These are phyloP conservation scores for Tanozyma kutaoensis DNA, from an alignment of 805 yeast species.

Conservation along the genomic window DNA sequence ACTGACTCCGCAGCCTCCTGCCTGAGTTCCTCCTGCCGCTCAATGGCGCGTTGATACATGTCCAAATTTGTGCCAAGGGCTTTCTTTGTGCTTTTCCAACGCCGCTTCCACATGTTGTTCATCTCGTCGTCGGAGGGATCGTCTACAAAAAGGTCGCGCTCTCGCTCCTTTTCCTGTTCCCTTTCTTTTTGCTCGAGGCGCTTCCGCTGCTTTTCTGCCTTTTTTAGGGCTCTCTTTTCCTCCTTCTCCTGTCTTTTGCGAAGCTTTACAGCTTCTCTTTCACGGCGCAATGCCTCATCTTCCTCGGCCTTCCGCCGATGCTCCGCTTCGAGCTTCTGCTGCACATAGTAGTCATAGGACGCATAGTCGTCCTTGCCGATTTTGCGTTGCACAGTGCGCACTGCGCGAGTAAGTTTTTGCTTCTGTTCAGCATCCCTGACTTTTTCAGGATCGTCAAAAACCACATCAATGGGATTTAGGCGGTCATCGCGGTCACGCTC, in stretches of 20 bases:
- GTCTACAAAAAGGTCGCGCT: conserved; percentile 1
- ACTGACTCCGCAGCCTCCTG: conserved; percentile 2
- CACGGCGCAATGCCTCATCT: neutral
- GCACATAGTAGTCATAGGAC: conserved; percentile 21
- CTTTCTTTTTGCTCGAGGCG: no score
- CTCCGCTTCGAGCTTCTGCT: conserved; percentile 5
- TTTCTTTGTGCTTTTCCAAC: conserved; percentile 11
- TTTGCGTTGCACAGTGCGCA: conserved; percentile 14
- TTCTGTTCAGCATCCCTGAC: conserved; percentile 8
- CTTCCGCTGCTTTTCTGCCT: no score
- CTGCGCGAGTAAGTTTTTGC: conserved; percentile 11
- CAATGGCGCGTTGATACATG: neutral
- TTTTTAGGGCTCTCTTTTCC: no score
- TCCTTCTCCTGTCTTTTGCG: no score
- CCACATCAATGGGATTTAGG: conserved; percentile 27
- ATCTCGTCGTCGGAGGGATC: neutral
- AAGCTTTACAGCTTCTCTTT: no score
- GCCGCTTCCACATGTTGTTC: conserved; percentile 3
- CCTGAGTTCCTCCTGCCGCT: conserved; percentile 1
- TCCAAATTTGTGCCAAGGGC: conserved; percentile 8
- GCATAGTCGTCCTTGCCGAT: conserved; percentile 18
- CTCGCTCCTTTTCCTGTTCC: conserved; percentile 1
- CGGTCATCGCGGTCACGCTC: conserved; percentile 14
- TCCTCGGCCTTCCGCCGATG: neutral
- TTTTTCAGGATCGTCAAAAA: conserved; percentile 16